A percentile compares a stretch with the other conserved stretches of the same genome.
phyloP scores from a whole-genome alignment of 2,329 filamentous ascomycete species.

The Penicillium sp. region DNA sequence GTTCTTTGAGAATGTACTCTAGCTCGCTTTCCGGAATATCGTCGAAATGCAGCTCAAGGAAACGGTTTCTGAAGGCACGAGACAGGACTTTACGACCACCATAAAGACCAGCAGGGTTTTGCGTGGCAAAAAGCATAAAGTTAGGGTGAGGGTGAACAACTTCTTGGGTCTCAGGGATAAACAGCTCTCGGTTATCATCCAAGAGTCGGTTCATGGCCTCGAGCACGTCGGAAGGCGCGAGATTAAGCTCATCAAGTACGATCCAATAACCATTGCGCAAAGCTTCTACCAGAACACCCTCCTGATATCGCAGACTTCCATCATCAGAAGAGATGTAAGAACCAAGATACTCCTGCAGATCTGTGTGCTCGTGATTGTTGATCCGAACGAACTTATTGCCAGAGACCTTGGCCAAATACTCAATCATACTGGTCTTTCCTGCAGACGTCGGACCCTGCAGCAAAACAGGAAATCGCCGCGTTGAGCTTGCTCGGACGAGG shows the following conservation, averaged over 20 bases:
- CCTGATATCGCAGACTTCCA: conserved; percentile 84
- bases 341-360: conserved; percentile 94
- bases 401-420: conserved; percentile 93
- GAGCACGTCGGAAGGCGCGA: conserved; percentile 94
- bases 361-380: conserved; percentile 99
- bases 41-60: conserved; percentile 94
- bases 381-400: conserved; percentile 97
- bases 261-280: conserved; percentile 96
- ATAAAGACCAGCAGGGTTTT: conserved; percentile 94
- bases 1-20: conserved; percentile 82
- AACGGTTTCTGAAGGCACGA: conserved; percentile 92
- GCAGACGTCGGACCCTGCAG: conserved; percentile 96
- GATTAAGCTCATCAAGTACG: conserved; percentile 92
- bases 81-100: conserved; percentile 92
- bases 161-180: conserved; percentile 96
- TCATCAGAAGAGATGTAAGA: conserved; percentile 85
- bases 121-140: conserved; percentile 97
- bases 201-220: conserved; percentile 93
- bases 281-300: conserved; percentile 89
- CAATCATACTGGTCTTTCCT: conserved; percentile 99
- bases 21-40: conserved; percentile 96
- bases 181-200: conserved; percentile 91
- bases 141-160: conserved; percentile 86
- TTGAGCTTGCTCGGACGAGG: conserved; percentile 88
- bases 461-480: conserved; percentile 84